phyloP scores from a whole-genome alignment of 2,329 filamentous ascomycete genomes.

The Colletotrichum tofieldiae region DNA sequence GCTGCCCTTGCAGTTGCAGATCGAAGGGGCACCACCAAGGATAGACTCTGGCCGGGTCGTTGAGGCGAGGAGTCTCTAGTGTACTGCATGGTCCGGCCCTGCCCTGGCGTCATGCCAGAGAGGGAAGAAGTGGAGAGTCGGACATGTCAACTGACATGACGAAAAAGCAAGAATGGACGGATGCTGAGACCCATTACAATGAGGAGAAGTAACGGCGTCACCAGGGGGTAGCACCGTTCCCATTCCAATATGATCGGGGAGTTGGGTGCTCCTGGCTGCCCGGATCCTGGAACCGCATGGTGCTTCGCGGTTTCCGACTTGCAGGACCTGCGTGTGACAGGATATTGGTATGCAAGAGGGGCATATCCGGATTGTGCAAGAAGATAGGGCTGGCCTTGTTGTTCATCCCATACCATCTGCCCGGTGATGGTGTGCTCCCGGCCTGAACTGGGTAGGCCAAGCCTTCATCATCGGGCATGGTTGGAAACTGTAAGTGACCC shows the following conservation, averaged over 20 bases:
- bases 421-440: neutral
- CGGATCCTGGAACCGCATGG: neutral
- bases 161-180: conserved; percentile 4
- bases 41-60: neutral
- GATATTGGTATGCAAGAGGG: neutral
- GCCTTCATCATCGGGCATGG: neutral
- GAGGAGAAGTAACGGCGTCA: neutral
- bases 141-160: neutral
- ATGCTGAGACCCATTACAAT: neutral
- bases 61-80: neutral
- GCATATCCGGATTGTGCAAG: conserved; percentile 1
- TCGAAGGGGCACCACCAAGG: conserved; percentile 2
- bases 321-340: neutral
- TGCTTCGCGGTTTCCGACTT: neutral
- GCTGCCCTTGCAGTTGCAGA: conserved; percentile 13
- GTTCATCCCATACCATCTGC: neutral
- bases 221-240: neutral
- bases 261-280: neutral
- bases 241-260: neutral
- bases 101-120: conserved; percentile 1
- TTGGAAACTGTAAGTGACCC: too few species aligned
- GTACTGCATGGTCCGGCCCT: neutral
- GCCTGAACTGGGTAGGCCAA: neutral
- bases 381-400: conserved; percentile 4
- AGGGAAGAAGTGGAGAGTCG: conserved; percentile 21